Evolutionary conservation across 192 early-diverging fungal species (phyloP).

Genomic region (Coemansia sp.): DNA sequence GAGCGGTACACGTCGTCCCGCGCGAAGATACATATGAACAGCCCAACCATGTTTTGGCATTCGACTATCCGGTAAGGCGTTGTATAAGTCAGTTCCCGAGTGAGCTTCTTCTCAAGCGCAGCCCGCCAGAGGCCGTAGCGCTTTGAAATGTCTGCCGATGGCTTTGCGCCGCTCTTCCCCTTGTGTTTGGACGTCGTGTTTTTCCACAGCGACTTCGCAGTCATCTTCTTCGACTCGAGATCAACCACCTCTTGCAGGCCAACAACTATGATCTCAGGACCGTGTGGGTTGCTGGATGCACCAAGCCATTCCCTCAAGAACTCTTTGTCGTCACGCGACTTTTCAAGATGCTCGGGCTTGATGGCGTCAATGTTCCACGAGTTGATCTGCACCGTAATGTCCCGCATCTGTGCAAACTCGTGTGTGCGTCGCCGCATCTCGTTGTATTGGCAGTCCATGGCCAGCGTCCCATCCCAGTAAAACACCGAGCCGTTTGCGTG

Average conservation of each 20-base stretch:
- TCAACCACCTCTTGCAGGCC: slow-evolving; percentile 98
- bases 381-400: slow-evolving; percentile 74
- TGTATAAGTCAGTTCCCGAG: slow-evolving; percentile 43
- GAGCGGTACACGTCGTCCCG: slow-evolving; percentile 57
- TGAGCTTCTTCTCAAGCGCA: slow-evolving; percentile 63
- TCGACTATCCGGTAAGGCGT: slow-evolving; percentile 66
- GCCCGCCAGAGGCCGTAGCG: slow-evolving; percentile 86
- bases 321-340: slow-evolving; percentile 31
- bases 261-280: slow-evolving; percentile 80
- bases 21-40: slow-evolving; percentile 87
- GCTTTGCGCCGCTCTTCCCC: slow-evolving; percentile 10
- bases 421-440: slow-evolving; percentile 62
- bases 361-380: slow-evolving; percentile 93
- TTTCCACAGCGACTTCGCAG: slow-evolving; percentile 59
- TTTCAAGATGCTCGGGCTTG: slow-evolving; percentile 79
- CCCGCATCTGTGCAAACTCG: slow-evolving; percentile 65
- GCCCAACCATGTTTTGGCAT: slow-evolving; percentile 82
- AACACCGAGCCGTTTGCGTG: slow-evolving; percentile 46
- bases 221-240: slow-evolving; percentile 75
- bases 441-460: slow-evolving; percentile 48
- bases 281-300: slow-evolving; percentile 48
- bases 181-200: slow-evolving; percentile 40
- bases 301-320: slow-evolving; percentile 40
- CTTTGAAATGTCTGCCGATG: slow-evolving; percentile 46
- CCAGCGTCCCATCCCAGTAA: slow-evolving; percentile 53